A percentile compares a stretch with the other conserved stretches of the same genome.
These are phyloP conservation scores for Coemansia sp. DNA, from an alignment of 192 early-diverging fungal genomes.

Conservation along the genomic window DNA sequence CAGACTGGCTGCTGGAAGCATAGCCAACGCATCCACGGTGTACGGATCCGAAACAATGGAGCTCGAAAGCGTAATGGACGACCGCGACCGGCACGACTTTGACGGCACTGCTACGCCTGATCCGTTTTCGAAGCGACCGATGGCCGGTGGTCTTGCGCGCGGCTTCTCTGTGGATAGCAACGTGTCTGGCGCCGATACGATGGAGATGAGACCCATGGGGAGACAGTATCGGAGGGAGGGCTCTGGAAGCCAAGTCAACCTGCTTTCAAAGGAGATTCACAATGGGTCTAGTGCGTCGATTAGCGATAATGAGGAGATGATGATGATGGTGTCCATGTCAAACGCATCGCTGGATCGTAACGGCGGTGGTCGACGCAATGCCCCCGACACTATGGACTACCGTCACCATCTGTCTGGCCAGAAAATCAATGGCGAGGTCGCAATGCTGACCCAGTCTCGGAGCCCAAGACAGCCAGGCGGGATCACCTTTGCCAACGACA, in stretches of 20 bases:
- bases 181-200: conserved; percentile 12
- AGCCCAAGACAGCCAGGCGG: background rate
- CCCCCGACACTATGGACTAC: background rate
- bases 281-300: conserved; percentile 14
- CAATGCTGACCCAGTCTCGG: conserved; percentile 4
- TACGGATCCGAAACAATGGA: conserved; percentile 42
- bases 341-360: conserved; percentile 5
- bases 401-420: background rate
- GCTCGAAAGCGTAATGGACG: conserved; percentile 47
- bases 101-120: conserved; percentile 43
- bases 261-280: conserved; percentile 29
- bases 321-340: conserved; percentile 20
- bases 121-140: conserved; percentile 15
- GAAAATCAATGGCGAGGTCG: background rate
- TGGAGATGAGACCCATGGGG: conserved; percentile 31
- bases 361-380: background rate
- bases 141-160: conserved; percentile 23
- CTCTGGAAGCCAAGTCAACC: conserved; percentile 35
- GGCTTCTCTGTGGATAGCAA: conserved; percentile 48
- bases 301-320: conserved; percentile 11
- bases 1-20: conserved; percentile 21
- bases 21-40: conserved; percentile 39
- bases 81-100: conserved; percentile 53
- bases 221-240: background rate
- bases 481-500: background rate